Evolutionary conservation across 2,329 filamentous ascomycete species (phyloP).

Genomic region (Pestalotiopsis sp.): DNA sequence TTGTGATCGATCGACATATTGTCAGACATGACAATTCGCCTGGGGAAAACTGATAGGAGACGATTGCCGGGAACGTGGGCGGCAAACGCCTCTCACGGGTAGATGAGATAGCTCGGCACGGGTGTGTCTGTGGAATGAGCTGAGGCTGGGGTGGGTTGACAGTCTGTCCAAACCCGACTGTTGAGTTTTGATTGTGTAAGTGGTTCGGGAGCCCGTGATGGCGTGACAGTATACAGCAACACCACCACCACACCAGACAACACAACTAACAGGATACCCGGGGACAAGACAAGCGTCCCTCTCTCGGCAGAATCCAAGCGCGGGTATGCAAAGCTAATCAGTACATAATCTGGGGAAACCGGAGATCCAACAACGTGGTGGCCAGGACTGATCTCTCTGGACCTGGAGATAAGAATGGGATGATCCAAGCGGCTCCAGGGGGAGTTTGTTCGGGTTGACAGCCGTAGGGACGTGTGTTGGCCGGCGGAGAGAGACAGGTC

Average conservation of each 20-base stretch:
- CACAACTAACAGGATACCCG: not conserved
- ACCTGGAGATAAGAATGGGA: constrained; percentile 33
- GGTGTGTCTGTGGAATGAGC: constrained; percentile 7
- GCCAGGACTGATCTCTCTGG: constrained; percentile 14
- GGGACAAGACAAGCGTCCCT: constrained; percentile 4
- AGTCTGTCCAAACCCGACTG: not conserved
- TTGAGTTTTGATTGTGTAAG: constrained; percentile 11
- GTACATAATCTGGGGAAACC: constrained; percentile 40
- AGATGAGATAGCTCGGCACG: constrained; percentile 12
- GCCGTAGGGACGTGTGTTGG: constrained; percentile 25
- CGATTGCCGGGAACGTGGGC: constrained; percentile 40
- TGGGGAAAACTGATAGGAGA: constrained; percentile 25
- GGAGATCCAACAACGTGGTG: constrained; percentile 40
- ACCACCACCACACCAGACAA: not conserved
- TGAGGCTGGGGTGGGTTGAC: constrained; percentile 2
- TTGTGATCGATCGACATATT: constrained; percentile 69
- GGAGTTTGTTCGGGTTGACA: constrained; percentile 23
- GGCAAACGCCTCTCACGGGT: constrained; percentile 37
- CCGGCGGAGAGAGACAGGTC: constrained; percentile 11
- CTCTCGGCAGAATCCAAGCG: constrained; percentile 14
- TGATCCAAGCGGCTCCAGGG: constrained; percentile 35
- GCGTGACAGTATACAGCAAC: constrained; percentile 14
- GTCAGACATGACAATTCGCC: constrained; percentile 59
- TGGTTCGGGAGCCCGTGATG: constrained; percentile 10
- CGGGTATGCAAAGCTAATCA: constrained; percentile 41